These are phyloP conservation scores for Trichoderma semiorbis DNA, from an alignment of 2,329 filamentous ascomycete species.

Conservation along the genomic window DNA sequence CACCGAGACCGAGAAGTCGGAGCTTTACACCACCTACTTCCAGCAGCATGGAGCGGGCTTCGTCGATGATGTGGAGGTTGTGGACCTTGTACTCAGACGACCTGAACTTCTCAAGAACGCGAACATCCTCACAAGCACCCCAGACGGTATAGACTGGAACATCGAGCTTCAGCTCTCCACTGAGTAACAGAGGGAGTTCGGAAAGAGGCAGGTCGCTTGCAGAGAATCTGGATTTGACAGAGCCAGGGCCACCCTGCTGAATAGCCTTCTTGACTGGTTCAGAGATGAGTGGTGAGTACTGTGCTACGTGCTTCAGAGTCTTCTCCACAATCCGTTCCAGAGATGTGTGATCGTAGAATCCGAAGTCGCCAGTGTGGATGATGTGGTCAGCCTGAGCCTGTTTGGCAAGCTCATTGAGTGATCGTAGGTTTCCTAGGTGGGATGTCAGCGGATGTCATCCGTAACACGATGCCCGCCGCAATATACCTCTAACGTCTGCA, in stretches of 20 bases:
- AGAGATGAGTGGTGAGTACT: constrained; percentile 91
- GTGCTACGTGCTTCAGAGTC: constrained; percentile 95
- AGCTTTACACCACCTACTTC: constrained; percentile 96
- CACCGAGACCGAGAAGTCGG: constrained; percentile 85
- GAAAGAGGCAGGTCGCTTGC: constrained; percentile 84
- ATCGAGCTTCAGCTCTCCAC: constrained; percentile 84
- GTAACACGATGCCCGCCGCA: background rate
- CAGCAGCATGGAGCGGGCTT: constrained; percentile 91
- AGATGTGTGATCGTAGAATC: constrained; percentile 96
- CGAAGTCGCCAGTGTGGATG: constrained; percentile 97
- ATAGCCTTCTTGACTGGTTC: constrained; percentile 71
- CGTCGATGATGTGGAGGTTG: constrained; percentile 97
- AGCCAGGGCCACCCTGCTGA: constrained; percentile 62
- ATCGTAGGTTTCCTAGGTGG: constrained; percentile 80
- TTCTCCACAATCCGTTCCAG: constrained; percentile 97
- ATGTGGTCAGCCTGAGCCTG: constrained; percentile 95
- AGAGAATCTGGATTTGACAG: constrained; percentile 82
- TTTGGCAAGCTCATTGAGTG: constrained; percentile 92
- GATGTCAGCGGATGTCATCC: background rate
- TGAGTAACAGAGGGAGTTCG: constrained; percentile 84
- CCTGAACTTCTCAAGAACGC: constrained; percentile 94
- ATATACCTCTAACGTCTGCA: constrained; percentile 66
- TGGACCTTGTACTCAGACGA: constrained; percentile 97
- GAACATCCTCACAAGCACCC: constrained; percentile 97
- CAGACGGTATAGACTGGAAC: constrained; percentile 98